A percentile compares a stretch with the other conserved stretches of the same genome.
Conservation (phyloP, 139 green algal genomes). For the Haematococcus lacustris region DNA sequence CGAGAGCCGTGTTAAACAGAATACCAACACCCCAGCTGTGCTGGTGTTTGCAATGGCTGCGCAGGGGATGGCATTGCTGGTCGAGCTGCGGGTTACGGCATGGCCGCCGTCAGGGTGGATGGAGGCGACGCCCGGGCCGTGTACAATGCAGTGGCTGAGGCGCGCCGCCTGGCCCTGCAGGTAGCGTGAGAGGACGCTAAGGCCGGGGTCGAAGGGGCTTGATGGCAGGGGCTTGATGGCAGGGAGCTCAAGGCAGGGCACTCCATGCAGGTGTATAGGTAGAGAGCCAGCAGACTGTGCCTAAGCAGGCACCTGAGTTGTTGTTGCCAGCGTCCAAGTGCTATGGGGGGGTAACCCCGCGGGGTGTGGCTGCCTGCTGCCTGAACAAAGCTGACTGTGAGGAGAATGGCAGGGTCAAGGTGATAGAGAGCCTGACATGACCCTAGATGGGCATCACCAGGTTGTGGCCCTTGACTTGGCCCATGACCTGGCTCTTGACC, state of each 20-base stretch:
- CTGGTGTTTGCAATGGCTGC: conserved; percentile 78
- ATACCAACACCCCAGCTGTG: too few relatives aligned
- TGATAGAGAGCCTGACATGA: not conserved
- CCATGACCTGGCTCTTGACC: too few relatives aligned
- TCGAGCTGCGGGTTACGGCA: conserved; percentile 59
- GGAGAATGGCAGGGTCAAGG: not conserved
- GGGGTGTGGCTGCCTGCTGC: too few relatives aligned
- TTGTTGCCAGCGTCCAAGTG: not conserved
- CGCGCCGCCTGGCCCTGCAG: conserved; percentile 31
- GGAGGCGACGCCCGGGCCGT: conserved; percentile 82
- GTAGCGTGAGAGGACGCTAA: too few relatives aligned
- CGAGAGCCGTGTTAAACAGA: too few relatives aligned
- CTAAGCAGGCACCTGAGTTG: not conserved
- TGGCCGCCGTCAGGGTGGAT: conserved; percentile 78
- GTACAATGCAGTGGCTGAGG: conserved; percentile 61
- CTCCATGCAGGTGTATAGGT: not conserved
- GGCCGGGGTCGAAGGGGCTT: too few relatives aligned
- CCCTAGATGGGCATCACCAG: not conserved
- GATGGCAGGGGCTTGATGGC: not conserved
- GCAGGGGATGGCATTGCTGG: conserved; percentile 30
- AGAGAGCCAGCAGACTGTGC: not conserved
- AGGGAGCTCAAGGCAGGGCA: too few relatives aligned
- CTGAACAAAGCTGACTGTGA: too few relatives aligned
- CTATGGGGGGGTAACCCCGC: too few relatives aligned
- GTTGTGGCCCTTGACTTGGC: too few relatives aligned